These are phyloP conservation scores for Aspergillus saccharolyticus DNA, from an alignment of 495 filamentous ascomycete species.

Conservation along the genomic window DNA sequence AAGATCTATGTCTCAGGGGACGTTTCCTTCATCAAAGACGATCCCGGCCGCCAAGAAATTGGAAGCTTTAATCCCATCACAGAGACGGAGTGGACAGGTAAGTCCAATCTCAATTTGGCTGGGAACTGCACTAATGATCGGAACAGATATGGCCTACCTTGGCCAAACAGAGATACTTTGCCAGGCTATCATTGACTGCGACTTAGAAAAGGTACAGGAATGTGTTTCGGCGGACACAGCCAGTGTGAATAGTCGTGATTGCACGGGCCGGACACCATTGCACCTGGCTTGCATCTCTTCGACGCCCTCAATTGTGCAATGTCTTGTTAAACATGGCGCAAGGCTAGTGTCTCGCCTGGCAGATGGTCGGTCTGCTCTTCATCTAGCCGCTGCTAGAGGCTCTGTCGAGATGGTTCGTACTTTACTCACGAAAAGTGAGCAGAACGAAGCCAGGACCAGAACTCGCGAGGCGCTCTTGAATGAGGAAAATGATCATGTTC, in stretches of 20 bases:
- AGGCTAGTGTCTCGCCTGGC: conserved; percentile 65
- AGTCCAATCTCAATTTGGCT: conserved; percentile 27
- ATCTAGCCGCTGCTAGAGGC: conserved; percentile 68
- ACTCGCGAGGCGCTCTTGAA: conserved; percentile 37
- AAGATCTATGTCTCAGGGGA: conserved; percentile 68
- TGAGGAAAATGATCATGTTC: conserved; percentile 20
- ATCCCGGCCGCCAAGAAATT: conserved; percentile 71
- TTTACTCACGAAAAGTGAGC: conserved; percentile 61
- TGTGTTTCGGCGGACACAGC: conserved; percentile 59
- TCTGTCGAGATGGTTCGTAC: conserved; percentile 61
- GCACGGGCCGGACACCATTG: conserved; percentile 74
- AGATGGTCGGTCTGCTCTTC: conserved; percentile 74
- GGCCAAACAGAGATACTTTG: conserved; percentile 66
- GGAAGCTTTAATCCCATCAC: conserved; percentile 73
- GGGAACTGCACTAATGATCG: conserved; percentile 1
- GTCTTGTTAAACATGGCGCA: conserved; percentile 66
- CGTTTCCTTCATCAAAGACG: conserved; percentile 67
- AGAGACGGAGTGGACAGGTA: conserved; percentile 75
- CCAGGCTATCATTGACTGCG: conserved; percentile 67
- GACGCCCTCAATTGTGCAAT: conserved; percentile 62
- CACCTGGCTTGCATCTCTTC: conserved; percentile 68
- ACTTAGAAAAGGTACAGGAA: conserved; percentile 59
- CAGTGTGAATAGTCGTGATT: conserved; percentile 63
- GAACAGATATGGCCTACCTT: conserved; percentile 60
- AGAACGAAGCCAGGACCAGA: conserved; percentile 61